phyloP scores from a whole-genome alignment of 768 basidiomycete species.

The Dendrothele bispora region DNA sequence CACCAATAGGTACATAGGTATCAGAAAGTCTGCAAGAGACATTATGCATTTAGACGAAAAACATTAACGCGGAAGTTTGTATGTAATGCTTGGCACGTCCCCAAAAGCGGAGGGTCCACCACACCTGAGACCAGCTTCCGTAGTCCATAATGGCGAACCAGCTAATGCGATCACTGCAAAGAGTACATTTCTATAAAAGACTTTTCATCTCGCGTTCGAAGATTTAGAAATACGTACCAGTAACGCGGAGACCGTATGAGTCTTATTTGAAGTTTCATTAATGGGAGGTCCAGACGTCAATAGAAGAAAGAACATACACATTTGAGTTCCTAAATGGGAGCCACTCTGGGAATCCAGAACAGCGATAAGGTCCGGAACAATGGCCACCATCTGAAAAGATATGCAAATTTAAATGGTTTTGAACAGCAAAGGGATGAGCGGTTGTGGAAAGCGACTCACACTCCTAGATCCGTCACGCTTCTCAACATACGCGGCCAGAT shows the following conservation, averaged over 20 bases:
- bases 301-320: conserved; percentile 19
- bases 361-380: conserved; percentile 66
- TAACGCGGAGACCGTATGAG: conserved; percentile 58
- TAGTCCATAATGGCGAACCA: conserved; percentile 55
- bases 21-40: too few relatives aligned
- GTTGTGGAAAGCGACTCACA: conserved; percentile 16
- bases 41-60: too few relatives aligned
- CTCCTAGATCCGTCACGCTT: conserved; percentile 25
- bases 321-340: conserved; percentile 59
- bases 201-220: too few relatives aligned
- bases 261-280: conserved; percentile 24
- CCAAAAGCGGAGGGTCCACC: conserved; percentile 59
- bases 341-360: conserved; percentile 66
- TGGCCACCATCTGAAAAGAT: conserved; percentile 51
- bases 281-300: not conserved
- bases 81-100: too few relatives aligned
- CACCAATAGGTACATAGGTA: too few relatives aligned
- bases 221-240: too few relatives aligned
- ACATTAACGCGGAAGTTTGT: too few relatives aligned
- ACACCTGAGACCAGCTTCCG: conserved; percentile 44
- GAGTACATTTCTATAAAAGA: not conserved
- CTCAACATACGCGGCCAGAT: conserved; percentile 48
- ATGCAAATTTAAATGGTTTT: too few relatives aligned
- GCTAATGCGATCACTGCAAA: conserved; percentile 34
- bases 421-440: too few relatives aligned